Base-by-base conservation (phyloP, 176 grass and related monocot genomes). In the Bonia amplexicaulis region DNA sequence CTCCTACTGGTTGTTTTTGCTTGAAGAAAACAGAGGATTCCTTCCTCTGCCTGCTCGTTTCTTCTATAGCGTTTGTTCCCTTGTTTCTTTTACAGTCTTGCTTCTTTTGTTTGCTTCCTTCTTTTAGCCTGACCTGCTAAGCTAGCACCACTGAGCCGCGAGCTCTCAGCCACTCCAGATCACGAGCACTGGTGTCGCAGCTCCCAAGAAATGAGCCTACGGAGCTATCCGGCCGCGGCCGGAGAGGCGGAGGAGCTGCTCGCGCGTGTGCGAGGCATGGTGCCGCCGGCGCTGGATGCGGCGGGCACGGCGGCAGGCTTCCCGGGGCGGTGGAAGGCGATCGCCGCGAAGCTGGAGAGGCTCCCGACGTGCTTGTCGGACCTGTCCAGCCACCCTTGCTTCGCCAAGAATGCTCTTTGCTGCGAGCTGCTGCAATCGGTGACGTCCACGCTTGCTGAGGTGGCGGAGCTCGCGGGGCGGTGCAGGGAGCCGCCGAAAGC, bases 351-450 rank as follows among this genome's bases (percentile, higher is more conserved):
- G 87, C 87, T 97, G 39, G 89, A 71, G 66, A 20, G 61, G 13
- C 74, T 94, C n/a, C 94, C 90, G 6, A 31, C 92, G 6, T 79
- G 90, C 83, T 90, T 97, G 9, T 97, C 94, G 7, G 92, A 97
- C 74, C 87, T 97, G 45, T 94, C 94, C 39, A 94, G 92, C 88
- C 94, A 97, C 71, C 94, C 94, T 0, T 97, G 88, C 85, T 97
- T 97, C 82, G 81, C 94, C 35, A 79, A 82, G 69, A 97, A 94
- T 85, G 70, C 92, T 41, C 94, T 97, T 11, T 97, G 94, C 82
- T 77, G 78, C 67, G 94, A 97, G 90, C 79, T 97, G 73, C 82
- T 97, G 49, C 89, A 97, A 31, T 94, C 94, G 0, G 89, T 97
- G n/a, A 82, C 85, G 4, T 58, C 71, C 71, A 85, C 85, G 49